Conservation (phyloP, 148 eudicot species). For the Bassia scoparia region DNA sequence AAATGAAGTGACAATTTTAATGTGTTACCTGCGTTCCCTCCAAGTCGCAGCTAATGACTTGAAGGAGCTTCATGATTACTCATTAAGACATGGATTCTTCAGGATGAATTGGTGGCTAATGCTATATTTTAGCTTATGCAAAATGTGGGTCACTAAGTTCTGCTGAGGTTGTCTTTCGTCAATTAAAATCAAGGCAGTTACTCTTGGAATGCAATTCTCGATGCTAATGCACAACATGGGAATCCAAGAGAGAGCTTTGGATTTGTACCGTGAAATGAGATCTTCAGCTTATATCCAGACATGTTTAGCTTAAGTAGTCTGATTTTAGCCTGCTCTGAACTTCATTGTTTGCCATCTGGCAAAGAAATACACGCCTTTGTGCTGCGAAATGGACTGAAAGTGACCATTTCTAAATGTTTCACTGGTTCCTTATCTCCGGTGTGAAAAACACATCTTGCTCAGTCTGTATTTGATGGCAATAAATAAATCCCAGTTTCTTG, state of each 20-base stretch:
- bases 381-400: conserved; percentile 44
- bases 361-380: conserved; percentile 56
- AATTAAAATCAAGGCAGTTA: conserved; percentile 36
- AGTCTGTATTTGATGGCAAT: conserved; percentile 39
- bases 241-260: conserved; percentile 44
- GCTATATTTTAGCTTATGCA: conserved; percentile 53
- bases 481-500: conserved; percentile 42
- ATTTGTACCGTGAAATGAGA: conserved; percentile 42
- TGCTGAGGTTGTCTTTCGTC: conserved; percentile 38
- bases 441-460: conserved; percentile 37
- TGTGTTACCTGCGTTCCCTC: conserved; percentile 43
- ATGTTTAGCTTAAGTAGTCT: conserved; percentile 44
- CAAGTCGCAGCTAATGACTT: conserved; percentile 34
- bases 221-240: conserved; percentile 53
- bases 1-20: conserved; percentile 51
- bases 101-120: conserved; percentile 45
- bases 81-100: conserved; percentile 40
- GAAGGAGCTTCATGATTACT: conserved; percentile 64
- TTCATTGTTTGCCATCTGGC: conserved; percentile 35
- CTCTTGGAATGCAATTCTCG: conserved; percentile 64
- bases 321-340: conserved; percentile 45
- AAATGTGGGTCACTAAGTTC: conserved; percentile 43
- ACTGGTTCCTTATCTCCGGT: conserved; percentile 50
- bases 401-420: conserved; percentile 46
- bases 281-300: conserved; percentile 41